Base-by-base conservation (phyloP, 768 basidiomycete species). In the Calvatia gigantea region DNA sequence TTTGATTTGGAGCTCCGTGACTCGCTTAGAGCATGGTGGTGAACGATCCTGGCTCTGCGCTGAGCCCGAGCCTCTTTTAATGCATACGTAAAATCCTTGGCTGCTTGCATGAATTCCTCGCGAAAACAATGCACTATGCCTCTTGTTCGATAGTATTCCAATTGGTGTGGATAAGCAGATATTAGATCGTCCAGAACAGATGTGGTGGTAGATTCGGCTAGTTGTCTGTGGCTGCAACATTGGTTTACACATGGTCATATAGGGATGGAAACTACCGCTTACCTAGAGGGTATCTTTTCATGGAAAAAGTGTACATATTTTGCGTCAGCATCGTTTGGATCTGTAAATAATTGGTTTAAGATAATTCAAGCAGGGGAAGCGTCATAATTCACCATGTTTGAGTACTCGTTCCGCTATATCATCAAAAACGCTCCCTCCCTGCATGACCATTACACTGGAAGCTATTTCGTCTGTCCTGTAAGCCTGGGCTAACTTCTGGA, bases 281-380 rank as follows among this genome's bases (percentile, higher is more conserved):
- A 94, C 91, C 92, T 80, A 53, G 93, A 94, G 19, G 93, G 93
- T 60, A 95, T 95, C 73, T 93, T 94, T 66, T 95, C 92, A 62
- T 95, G 93, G 71, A 95, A 95, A 67, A 95, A 95, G 64, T 94
- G 87, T 2, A 95, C 91, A 66, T 94, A 94, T 75, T 80, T 83
- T 11, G 92, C 91, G 62, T 94, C 89, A 7, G 79, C 61, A 60
- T 94, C 87, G 59, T 78, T 73, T 0, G 90, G 89, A 66, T 94
- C 92, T 91, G 57, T 12, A 58, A 29, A 31, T 19, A 12, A 38
- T 31, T 47, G n/a, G n/a, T 58, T 35, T 35, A 33, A 32, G 19
- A 51, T 28, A 39, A 33, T 14, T 21, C 23, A 39, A 17, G 52
- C 47, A 23, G 25, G 44, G 52, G 43, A 19, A 47, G 38, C 1